Percentiles rank a stretch among this genome's conserved stretches.
Evolutionary conservation across 2,329 filamentous ascomycete species (phyloP).

Genomic region (Dactylellina cionopaga): DNA sequence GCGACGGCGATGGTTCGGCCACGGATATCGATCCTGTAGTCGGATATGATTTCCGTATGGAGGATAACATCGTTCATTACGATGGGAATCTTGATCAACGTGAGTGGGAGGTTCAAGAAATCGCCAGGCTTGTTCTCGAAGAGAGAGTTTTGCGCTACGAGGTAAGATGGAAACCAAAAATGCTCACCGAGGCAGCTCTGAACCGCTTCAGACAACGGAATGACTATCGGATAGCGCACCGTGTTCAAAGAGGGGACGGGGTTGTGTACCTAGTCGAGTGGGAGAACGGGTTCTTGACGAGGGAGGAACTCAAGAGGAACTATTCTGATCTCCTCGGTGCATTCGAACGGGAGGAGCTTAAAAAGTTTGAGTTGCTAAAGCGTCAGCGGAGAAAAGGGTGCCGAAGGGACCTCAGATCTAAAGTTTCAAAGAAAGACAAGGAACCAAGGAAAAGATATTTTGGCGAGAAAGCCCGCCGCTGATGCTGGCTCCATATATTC

Average conservation of each 20-base stretch:
- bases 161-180: not conserved
- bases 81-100: not conserved
- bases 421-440: not conserved
- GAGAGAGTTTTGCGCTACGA: not conserved
- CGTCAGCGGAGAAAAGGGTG: not conserved
- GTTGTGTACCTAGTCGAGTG: not conserved
- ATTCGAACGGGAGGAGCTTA: not conserved
- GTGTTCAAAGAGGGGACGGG: not conserved
- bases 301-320: not conserved
- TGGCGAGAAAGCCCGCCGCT: too few relatives aligned
- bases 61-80: not conserved
- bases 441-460: constrained; percentile 1
- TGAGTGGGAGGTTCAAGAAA: not conserved
- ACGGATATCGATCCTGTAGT: too few relatives aligned
- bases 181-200: not conserved
- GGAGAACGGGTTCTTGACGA: not conserved
- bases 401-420: not conserved
- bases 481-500: too few relatives aligned
- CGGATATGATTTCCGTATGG: not conserved
- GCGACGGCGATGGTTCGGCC: too few relatives aligned
- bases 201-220: not conserved
- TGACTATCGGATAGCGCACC: not conserved
- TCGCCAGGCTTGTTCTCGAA: not conserved
- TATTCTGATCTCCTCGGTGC: not conserved
- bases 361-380: not conserved